A percentile compares a stretch with the other conserved stretches of the same genome.
Evolutionary conservation across 2,329 filamentous ascomycete species (phyloP).

Genomic region (Xylariaceae sp.): DNA sequence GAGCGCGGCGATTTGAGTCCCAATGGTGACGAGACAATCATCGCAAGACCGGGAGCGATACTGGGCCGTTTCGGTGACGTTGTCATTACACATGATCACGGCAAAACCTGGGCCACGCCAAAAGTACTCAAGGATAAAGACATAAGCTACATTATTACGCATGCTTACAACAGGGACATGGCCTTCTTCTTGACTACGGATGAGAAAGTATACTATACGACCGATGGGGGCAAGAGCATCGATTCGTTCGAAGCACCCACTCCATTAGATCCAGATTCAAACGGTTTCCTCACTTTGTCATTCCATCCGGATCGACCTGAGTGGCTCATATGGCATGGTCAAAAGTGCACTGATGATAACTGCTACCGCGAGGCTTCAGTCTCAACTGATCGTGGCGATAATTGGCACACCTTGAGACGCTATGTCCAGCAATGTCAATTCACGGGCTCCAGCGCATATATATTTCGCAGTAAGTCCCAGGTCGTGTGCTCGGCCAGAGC

Average conservation of each 20-base stretch:
- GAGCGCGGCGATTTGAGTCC: conserved; percentile 63
- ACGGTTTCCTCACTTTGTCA: conserved; percentile 48
- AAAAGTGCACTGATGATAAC: conserved; percentile 54
- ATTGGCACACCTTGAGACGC: conserved; percentile 69
- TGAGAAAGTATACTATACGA: conserved; percentile 68
- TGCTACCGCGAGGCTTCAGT: conserved; percentile 73
- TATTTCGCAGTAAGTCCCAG: conserved; percentile 47
- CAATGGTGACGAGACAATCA: conserved; percentile 65
- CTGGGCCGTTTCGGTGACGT: conserved; percentile 51
- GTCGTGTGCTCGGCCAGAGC: conserved; percentile 59
- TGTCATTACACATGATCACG: conserved; percentile 76
- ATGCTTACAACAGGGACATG: conserved; percentile 74
- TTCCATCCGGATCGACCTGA: conserved; percentile 85
- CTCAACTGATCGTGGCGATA: conserved; percentile 71
- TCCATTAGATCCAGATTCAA: conserved; percentile 35
- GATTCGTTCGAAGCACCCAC: conserved; percentile 67
- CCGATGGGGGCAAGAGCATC: conserved; percentile 69
- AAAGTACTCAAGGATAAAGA: conserved; percentile 62
- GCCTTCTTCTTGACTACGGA: conserved; percentile 76
- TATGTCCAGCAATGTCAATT: conserved; percentile 83
- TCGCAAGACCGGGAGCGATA: conserved; percentile 46
- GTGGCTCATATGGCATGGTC: conserved; percentile 87
- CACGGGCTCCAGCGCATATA: conserved; percentile 59
- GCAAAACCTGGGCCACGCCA: conserved; percentile 69
- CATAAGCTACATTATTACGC: conserved; percentile 66